Evolutionary conservation across 2,329 filamentous ascomycete genomes (phyloP).

Genomic region (Diaporthe capsici): DNA sequence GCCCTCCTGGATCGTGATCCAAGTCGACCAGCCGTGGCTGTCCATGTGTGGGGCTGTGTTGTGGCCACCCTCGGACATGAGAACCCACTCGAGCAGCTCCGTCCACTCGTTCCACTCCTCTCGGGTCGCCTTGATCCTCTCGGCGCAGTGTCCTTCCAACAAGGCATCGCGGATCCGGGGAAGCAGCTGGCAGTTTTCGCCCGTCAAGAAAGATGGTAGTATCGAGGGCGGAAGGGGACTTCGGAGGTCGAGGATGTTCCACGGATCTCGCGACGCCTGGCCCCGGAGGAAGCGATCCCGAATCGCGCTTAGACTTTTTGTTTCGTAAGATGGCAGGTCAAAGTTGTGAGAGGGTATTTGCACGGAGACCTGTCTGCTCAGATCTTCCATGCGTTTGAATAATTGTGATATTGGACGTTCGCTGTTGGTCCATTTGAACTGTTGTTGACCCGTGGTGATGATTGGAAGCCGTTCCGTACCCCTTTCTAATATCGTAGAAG

Average conservation of each 20-base stretch:
- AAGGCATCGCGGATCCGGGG: slow-evolving; percentile 48
- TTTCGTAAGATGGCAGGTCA: slow-evolving; percentile 46
- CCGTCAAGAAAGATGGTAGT: slow-evolving; percentile 47
- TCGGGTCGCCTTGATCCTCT: slow-evolving; percentile 47
- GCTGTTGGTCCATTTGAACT: slow-evolving; percentile 45
- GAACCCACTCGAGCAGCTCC: slow-evolving; percentile 51
- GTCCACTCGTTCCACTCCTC: slow-evolving; percentile 52
- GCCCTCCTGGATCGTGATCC: slow-evolving; percentile 52
- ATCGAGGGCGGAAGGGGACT: slow-evolving; percentile 47
- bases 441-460: slow-evolving; percentile 47
- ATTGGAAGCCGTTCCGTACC: slow-evolving; percentile 42
- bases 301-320: slow-evolving; percentile 43
- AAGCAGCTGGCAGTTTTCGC: slow-evolving; percentile 50
- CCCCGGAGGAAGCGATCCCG: slow-evolving; percentile 44
- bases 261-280: slow-evolving; percentile 44
- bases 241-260: slow-evolving; percentile 50
- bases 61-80: slow-evolving; percentile 52
- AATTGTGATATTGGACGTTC: slow-evolving; percentile 47
- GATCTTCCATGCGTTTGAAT: slow-evolving; percentile 48
- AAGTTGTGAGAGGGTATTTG: slow-evolving; percentile 48
- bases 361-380: slow-evolving; percentile 47
- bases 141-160: slow-evolving; percentile 55
- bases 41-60: slow-evolving; percentile 53
- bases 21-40: slow-evolving; percentile 52
- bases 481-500: slow-evolving; percentile 34